A percentile compares a stretch with the other conserved stretches of the same genome.
These are phyloP conservation scores for Grosmannia huntii DNA, from an alignment of 2,329 filamentous ascomycete species.

Conservation along the genomic window DNA sequence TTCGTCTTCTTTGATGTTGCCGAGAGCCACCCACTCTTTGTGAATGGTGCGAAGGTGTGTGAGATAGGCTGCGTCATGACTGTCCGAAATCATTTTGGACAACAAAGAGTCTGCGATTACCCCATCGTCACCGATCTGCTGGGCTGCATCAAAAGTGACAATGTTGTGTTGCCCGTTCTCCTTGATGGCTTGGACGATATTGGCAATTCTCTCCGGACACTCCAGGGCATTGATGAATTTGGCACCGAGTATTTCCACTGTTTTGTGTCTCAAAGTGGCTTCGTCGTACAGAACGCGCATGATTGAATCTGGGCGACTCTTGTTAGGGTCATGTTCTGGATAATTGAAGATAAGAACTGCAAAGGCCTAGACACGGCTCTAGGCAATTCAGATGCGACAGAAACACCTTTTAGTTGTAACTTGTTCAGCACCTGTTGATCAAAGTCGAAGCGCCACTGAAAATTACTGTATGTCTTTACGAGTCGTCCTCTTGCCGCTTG, in stretches of 20 bases:
- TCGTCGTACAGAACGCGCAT: neutral
- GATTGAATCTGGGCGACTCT: neutral
- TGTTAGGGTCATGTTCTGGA: neutral
- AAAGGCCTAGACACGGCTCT: neutral
- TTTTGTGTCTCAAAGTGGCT: neutral
- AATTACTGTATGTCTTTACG: no score
- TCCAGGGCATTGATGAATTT: neutral
- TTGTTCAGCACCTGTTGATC: no score
- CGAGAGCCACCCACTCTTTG: slow-evolving; percentile 7
- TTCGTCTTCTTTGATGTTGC: slow-evolving; percentile 9
- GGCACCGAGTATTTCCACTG: neutral
- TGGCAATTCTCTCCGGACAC: neutral
- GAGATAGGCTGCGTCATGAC: slow-evolving; percentile 12
- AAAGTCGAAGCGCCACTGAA: no score
- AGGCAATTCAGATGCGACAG: neutral
- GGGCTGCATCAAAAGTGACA: neutral
- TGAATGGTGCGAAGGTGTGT: slow-evolving; percentile 11
- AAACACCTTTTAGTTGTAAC: no score
- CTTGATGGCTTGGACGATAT: neutral
- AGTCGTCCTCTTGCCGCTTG: no score
- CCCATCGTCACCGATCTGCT: neutral
- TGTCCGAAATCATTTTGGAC: slow-evolving; percentile 1
- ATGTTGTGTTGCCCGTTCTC: neutral
- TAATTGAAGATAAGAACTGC: neutral
- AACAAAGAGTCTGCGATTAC: neutral